These are phyloP conservation scores for Leucaena leucocephala DNA, from an alignment of 306 rosid genomes.

Conservation along the genomic window DNA sequence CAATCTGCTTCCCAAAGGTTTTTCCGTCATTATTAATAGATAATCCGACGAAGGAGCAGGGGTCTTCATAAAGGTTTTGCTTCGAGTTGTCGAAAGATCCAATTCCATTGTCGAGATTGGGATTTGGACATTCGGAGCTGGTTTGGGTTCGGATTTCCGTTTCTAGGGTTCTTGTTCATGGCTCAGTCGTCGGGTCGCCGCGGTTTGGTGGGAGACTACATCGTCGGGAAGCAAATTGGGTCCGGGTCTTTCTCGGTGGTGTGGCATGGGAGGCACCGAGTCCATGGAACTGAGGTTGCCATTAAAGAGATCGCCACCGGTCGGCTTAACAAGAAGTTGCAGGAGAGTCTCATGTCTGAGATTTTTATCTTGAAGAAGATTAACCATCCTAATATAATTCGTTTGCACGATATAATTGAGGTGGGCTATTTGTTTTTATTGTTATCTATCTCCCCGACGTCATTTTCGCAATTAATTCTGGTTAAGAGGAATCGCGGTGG, in stretches of 20 bases:
- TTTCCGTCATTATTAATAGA: neutral
- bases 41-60: constrained; percentile 4
- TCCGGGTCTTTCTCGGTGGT: constrained; percentile 97
- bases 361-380: constrained; percentile 79
- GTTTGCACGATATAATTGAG: constrained; percentile 86
- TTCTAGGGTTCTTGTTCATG: constrained; percentile 59
- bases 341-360: constrained; percentile 92
- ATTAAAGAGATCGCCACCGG: constrained; percentile 86
- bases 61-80: constrained; percentile 2
- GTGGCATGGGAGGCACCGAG: constrained; percentile 88
- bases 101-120: neutral
- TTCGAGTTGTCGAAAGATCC: constrained; percentile 39
- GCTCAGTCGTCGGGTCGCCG: constrained; percentile 65
- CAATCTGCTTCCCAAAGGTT: neutral
- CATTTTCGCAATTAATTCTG: constrained; percentile 9
- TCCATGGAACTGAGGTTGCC: constrained; percentile 95
- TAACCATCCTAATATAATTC: constrained; percentile 88
- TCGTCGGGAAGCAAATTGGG: constrained; percentile 82
- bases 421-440: constrained; percentile 37
- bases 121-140: constrained; percentile 30
- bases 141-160: constrained; percentile 34
- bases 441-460: neutral
- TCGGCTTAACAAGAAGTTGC: constrained; percentile 85
- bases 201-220: constrained; percentile 79
- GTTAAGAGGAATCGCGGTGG: neutral